Evolutionary conservation across 768 basidiomycete species (phyloP).

Genomic region (Tulasnella sp.): DNA sequence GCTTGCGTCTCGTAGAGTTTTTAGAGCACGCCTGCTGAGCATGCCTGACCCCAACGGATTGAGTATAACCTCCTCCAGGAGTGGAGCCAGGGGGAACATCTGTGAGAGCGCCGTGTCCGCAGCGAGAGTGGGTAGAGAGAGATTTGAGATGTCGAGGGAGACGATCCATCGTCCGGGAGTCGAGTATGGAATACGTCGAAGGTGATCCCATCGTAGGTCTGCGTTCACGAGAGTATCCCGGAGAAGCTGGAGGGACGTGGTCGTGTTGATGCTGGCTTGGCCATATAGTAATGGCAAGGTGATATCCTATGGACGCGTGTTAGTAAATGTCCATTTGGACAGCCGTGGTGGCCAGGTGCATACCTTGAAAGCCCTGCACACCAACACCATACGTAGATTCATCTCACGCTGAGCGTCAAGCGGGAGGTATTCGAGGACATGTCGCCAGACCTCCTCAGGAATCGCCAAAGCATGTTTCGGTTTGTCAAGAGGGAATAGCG

Average conservation of each 20-base stretch:
- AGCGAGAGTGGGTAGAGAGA: constrained; percentile 36
- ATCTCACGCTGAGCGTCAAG: neutral
- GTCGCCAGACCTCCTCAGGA: constrained; percentile 16
- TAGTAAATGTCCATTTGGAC: too few species aligned
- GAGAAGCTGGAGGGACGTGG: constrained; percentile 44
- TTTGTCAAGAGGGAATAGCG: neutral
- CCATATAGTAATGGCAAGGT: constrained; percentile 57
- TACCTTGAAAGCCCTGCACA: constrained; percentile 35
- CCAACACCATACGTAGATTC: constrained; percentile 25
- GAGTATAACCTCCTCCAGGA: constrained; percentile 42
- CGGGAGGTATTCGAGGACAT: constrained; percentile 12
- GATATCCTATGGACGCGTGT: constrained; percentile 38
- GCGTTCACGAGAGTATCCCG: constrained; percentile 44
- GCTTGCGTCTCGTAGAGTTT: constrained; percentile 23
- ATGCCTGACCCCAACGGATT: constrained; percentile 38
- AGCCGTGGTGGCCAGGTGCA: constrained; percentile 28
- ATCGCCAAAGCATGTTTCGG: constrained; percentile 16
- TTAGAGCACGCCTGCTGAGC: constrained; percentile 49
- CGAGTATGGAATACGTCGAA: constrained; percentile 77
- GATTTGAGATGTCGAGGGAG: constrained; percentile 52
- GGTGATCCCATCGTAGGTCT: constrained; percentile 78
- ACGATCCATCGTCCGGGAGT: constrained; percentile 83
- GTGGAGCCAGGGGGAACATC: constrained; percentile 58
- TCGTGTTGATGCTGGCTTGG: constrained; percentile 35
- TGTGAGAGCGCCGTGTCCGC: constrained; percentile 53